A percentile compares a stretch with the other conserved stretches of the same genome.
Evolutionary conservation across 2,329 filamentous ascomycete genomes (phyloP).

Genomic region (Penicillium sclerotigenum): DNA sequence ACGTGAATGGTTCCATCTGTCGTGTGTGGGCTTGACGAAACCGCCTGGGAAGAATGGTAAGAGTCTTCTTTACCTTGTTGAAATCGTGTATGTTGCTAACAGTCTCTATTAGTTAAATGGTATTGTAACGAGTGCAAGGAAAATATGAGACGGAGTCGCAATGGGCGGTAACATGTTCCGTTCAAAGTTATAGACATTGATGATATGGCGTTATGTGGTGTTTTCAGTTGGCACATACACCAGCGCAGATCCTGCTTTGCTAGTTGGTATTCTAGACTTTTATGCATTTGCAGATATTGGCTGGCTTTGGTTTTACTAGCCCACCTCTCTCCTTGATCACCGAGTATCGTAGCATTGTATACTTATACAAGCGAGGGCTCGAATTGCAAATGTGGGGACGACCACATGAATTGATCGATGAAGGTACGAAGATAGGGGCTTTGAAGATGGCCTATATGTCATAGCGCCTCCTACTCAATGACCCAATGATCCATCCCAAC

Average conservation of each 20-base stretch:
- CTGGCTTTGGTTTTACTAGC: not conserved
- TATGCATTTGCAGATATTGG: not conserved
- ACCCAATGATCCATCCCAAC: not conserved
- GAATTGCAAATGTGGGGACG: not conserved
- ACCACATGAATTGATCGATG: not conserved
- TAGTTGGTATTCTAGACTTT: conserved; percentile 1
- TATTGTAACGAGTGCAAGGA: conserved; percentile 78
- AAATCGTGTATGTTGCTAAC: conserved; percentile 17
- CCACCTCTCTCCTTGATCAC: not conserved
- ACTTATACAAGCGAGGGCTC: no score
- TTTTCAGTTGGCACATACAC: not conserved
- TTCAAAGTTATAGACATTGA: not conserved
- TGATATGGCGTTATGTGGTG: conserved; percentile 8
- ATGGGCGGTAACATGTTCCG: conserved; percentile 24
- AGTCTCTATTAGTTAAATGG: conserved; percentile 64
- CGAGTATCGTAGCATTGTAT: not conserved
- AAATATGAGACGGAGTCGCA: conserved; percentile 56
- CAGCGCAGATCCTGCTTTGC: not conserved
- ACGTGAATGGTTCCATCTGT: conserved; percentile 79
- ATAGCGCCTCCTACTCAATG: not conserved
- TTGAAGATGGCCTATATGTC: not conserved
- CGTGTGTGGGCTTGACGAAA: conserved; percentile 74
- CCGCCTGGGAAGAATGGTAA: conserved; percentile 73
- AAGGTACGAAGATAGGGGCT: not conserved
- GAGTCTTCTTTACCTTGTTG: conserved; percentile 33